phyloP scores from a whole-genome alignment of 352 stramenopile species.

The Globisporangium megalacanthum region DNA sequence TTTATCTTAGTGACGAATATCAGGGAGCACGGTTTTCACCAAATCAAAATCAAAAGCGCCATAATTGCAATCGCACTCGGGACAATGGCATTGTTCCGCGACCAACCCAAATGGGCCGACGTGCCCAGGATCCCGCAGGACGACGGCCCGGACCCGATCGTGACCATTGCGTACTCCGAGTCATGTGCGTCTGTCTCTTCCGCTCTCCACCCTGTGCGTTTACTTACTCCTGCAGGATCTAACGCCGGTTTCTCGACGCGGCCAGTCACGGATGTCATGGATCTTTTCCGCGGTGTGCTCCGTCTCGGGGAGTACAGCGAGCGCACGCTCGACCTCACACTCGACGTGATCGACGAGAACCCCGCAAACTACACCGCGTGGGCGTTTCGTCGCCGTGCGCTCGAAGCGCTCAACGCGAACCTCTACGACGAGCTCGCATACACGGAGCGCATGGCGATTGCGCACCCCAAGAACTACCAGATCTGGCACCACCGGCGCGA shows the following conservation, averaged over 20 bases:
- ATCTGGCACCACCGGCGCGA: constrained; percentile 98
- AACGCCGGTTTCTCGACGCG: too few relatives aligned
- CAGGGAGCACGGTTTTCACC: neutral
- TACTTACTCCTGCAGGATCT: too few relatives aligned
- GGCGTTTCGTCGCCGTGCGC: constrained; percentile 90
- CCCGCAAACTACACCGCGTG: constrained; percentile 99
- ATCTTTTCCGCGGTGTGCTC: constrained; percentile 94
- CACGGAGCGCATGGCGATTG: constrained; percentile 83
- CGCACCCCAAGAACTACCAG: constrained; percentile 99
- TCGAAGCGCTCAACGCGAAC: constrained; percentile 76
- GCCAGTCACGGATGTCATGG: constrained; percentile 89
- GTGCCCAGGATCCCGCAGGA: constrained; percentile 81
- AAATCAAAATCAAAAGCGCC: too few relatives aligned
- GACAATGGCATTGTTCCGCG: constrained; percentile 44
- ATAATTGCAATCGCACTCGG: neutral
- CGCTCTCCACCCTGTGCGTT: neutral
- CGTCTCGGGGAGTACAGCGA: constrained; percentile 87
- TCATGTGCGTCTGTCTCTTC: constrained; percentile 35
- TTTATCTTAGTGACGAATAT: neutral
- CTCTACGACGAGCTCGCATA: constrained; percentile 65
- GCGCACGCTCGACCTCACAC: constrained; percentile 89
- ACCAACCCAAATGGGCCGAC: constrained; percentile 72
- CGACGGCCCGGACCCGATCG: constrained; percentile 71
- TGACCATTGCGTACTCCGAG: constrained; percentile 71
- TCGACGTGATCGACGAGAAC: constrained; percentile 93